Base-by-base conservation (phyloP, 768 basidiomycete species). In the Mycena olivaceomarginata region DNA sequence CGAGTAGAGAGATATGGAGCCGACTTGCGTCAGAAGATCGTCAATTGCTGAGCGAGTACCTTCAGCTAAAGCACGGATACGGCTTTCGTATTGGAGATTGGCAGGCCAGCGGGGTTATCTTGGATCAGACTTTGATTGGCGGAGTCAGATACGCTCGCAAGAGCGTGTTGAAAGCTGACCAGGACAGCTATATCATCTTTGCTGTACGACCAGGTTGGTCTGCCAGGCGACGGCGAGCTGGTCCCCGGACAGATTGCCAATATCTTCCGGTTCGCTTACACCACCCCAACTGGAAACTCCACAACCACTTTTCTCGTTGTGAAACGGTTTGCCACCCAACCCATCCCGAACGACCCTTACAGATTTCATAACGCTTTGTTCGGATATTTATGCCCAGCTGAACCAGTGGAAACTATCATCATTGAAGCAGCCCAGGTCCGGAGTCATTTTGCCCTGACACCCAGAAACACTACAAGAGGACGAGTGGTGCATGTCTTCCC, bases 161-260 rank as follows among this genome's bases (percentile, higher is more conserved):
- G 13, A 59, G 67, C 39, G 53, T 60, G 3, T 43, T 59, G 22
- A 74, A 51, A 22, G 13, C 18, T 15, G 66, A 67, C 22, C 20
- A 48, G 31, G 72, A 74, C 56, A 74, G 72, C 11, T 22, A 74
- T 43, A 74, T 74, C 22, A 59, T 74, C 8, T 74, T 67, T 16
- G 39, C 25, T 41, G 39, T 62, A 18, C 60, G 48, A n/a, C 48
- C 48, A 51, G 48, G 48, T 51, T 51, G 48, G 48, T 51, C 48
- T 51, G 48, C 48, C 48, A 51, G 48, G 9, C 48, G 48, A 51
- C 48, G 48, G 48, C 48, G 48, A 51, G 48, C 48, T 51, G 48
- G 48, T 51, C 48, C 48, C 48, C 48, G 48, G 48, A 51, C 48
- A 51, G 48, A 51, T 51, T 51, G 48, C 48, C 18, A 51, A 51